A percentile compares a stretch with the other conserved stretches of the same genome.
phyloP scores from a whole-genome alignment of 2,329 filamentous ascomycete genomes.

The Fusarium sp. region DNA sequence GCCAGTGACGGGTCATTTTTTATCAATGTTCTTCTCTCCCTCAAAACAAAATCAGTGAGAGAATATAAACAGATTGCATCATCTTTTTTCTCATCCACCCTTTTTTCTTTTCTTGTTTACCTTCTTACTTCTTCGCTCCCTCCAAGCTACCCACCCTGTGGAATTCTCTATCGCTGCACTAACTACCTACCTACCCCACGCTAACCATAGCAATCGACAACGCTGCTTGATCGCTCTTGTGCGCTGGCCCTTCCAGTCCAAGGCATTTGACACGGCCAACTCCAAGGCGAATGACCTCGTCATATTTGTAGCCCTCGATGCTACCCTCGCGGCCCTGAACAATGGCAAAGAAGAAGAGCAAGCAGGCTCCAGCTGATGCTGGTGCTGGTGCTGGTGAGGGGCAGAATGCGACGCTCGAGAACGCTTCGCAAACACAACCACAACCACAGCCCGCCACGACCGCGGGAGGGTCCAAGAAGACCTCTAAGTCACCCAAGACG shows the following conservation, averaged over 20 bases:
- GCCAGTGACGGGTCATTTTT: background rate
- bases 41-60: background rate
- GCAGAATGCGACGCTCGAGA: conserved; percentile 24
- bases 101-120: background rate
- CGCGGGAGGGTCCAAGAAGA: conserved; percentile 24
- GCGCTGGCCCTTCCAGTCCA: conserved; percentile 2
- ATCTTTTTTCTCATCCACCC: background rate
- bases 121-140: background rate
- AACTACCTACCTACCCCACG: conserved; percentile 35
- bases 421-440: conserved; percentile 12
- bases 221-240: conserved; percentile 20
- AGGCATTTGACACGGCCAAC: background rate
- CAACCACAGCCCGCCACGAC: conserved; percentile 22
- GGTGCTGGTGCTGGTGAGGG: conserved; percentile 15
- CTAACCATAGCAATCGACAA: conserved; percentile 20
- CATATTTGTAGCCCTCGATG: conserved; percentile 6
- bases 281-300: background rate
- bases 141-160: conserved; percentile 23
- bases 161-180: conserved; percentile 25
- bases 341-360: conserved; percentile 63
- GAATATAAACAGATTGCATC: background rate
- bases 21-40: background rate
- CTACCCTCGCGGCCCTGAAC: background rate
- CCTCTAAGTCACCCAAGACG: conserved; percentile 17
- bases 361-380: conserved; percentile 61